Evolutionary conservation across 306 rosid genomes (phyloP), one percentile per base, ranked within the genome.

Genomic region (Cicer chorassanicum): DNA sequence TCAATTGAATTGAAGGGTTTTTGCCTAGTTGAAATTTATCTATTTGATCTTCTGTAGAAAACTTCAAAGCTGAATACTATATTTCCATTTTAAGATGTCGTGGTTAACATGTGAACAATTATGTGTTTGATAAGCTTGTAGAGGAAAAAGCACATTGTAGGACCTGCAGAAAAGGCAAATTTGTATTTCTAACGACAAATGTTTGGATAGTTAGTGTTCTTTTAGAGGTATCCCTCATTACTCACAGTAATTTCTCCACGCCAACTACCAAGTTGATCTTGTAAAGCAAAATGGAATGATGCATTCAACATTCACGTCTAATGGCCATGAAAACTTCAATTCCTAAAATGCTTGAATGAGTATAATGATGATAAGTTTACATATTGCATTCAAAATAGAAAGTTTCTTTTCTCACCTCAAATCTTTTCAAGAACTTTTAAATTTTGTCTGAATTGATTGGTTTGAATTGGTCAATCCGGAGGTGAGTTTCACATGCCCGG

Each of bases 1-100:
- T 74, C 10, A 16, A 42, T 36, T 6, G 66, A 21, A 67, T 68
- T 60, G 16, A 56, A 57, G 56, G 50, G 40, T 74, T 73, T 59
- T 66, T 57, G 40, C 40, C 24, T 19, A n/a, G 44, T 46, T 59
- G 6, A 12, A 60, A 57, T 48, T 48, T 60, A 69, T 78, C 38
- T 19, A 49, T 48, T 69, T 68, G 18, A 57, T 68, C 4, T 59
- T 45, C 13, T 46, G 62, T 48, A 4, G 16, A 46, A 11, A 50
- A 53, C 18, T 29, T 10, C 2, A 36, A 5, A 11, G 6, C 55
- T 51, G 53, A 36, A 9, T 13, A 29, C 34, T 50, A 12, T 19
- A 18, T 19, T 36, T 61, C 44, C 6, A n/a, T 24, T 59, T 11
- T 59, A 29, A 11, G 42, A 11, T 8, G 42, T 42, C 2, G 9